Conservation (phyloP, 129 eudicot species). For the Escallonia herrerae region DNA sequence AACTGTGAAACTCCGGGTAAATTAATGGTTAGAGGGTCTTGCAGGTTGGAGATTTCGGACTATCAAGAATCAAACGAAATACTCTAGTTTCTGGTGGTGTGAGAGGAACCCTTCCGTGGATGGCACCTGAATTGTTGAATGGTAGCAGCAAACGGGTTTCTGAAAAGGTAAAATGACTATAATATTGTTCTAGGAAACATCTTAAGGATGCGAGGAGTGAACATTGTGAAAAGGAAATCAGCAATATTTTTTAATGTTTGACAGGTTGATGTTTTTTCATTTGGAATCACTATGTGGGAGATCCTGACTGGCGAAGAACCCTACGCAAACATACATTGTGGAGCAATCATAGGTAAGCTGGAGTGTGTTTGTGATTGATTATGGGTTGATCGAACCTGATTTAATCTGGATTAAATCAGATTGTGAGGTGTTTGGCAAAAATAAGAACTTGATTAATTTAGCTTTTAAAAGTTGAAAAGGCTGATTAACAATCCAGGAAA, state of each 20-base stretch:
- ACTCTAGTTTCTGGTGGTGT: constrained; percentile 91
- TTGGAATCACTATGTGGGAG: constrained; percentile 91
- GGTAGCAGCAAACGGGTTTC: constrained; percentile 75
- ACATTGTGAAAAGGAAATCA: neutral
- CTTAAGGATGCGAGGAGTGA: neutral
- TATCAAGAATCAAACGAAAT: constrained; percentile 75
- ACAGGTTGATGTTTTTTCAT: constrained; percentile 87
- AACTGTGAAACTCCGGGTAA: neutral
- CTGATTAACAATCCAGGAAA: neutral
- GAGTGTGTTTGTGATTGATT: neutral
- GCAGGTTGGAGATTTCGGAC: constrained; percentile 92
- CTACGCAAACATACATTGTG: constrained; percentile 86
- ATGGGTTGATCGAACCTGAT: no score
- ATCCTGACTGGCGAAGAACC: constrained; percentile 90
- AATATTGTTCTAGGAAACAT: neutral
- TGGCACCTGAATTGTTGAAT: constrained; percentile 85
- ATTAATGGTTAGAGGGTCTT: constrained; percentile 13
- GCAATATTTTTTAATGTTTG: neutral
- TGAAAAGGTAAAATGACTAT: constrained; percentile 47
- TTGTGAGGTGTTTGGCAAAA: neutral
- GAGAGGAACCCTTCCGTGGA: constrained; percentile 84
- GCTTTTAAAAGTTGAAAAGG: neutral
- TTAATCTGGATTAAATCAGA: no score
- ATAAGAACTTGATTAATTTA: neutral
- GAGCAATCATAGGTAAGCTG: constrained; percentile 75